Conservation (phyloP, 2,329 filamentous ascomycete species). For the Acrodontium crateriforme region DNA sequence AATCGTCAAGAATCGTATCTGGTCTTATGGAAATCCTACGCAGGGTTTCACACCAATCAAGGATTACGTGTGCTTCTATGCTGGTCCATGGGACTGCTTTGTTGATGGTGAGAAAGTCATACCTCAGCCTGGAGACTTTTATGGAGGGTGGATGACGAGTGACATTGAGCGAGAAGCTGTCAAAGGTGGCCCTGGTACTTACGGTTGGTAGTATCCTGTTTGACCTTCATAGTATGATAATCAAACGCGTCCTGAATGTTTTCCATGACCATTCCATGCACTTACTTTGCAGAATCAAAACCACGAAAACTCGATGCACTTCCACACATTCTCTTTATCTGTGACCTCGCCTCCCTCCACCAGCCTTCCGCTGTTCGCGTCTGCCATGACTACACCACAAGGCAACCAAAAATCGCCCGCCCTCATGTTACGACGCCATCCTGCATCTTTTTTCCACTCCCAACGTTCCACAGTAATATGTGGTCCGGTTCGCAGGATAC, state of each 20-base stretch:
- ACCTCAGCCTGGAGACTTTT: conserved; percentile 48
- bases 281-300: too few relatives aligned
- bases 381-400: conserved; percentile 24
- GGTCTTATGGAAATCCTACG: conserved; percentile 45
- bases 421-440: conserved; percentile 26
- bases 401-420: conserved; percentile 28
- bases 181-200: conserved; percentile 32
- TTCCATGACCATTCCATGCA: too few relatives aligned
- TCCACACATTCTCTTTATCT: too few relatives aligned
- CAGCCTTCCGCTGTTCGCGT: conserved; percentile 18
- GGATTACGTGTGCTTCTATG: conserved; percentile 46
- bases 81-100: conserved; percentile 46
- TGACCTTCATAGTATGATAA: too few relatives aligned
- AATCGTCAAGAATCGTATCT: conserved; percentile 39
- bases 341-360: conserved; percentile 22
- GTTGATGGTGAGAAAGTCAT: conserved; percentile 47
- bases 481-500: conserved; percentile 34
- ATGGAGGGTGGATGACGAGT: conserved; percentile 50
- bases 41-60: conserved; percentile 39
- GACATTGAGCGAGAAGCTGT: conserved; percentile 40
- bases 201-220: conserved; percentile 20
- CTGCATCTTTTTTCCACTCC: conserved; percentile 26
- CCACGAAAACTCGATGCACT: too few relatives aligned
- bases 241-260: too few relatives aligned
- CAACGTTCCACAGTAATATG: conserved; percentile 41